Base-by-base conservation (phyloP, 2,329 filamentous ascomycete species). In the Pezicula neosporulosa region DNA sequence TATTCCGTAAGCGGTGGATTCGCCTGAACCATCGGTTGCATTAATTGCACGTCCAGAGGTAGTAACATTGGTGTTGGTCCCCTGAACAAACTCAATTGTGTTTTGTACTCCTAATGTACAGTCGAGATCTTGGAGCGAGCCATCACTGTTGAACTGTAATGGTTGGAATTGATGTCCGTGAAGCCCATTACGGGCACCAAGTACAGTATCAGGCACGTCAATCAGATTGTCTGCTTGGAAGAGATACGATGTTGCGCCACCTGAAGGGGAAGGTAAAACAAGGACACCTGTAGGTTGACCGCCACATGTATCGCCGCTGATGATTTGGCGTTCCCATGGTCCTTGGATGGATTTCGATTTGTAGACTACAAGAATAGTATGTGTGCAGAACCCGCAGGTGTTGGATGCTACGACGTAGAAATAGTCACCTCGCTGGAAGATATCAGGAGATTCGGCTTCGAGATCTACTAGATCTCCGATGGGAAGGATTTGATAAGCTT, bases 371-470 rank as follows among this genome's bases (percentile, higher is more conserved):
- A 62, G 44, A 6, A 60, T 16, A 3, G 60, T 62, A 7, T 56
- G 57, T 7, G 54, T 56, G 35, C 60, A 62, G 49, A 59, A 63
- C 9, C 58, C 60, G 36, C 60, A 63, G 2, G 59, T 63, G 35
- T 63, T 60, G 2, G 58, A 61, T 3, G 59, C 56, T 2, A 53
- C 56, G 9, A 62, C 46, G 27, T 62, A 63, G 39, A 55, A 63
- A 27, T 57, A 63, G 15, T 58, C 59, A 15, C 53, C 53, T 9
- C 57, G 37, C 9, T 58, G 51, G 36, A 59, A 63, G n/a, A 63
- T 56, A 21, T 61, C 58, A 24, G 58, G 60, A 4, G 50, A 55
- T 47, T 62, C 61, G 4, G 56, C 54, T 43, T 61, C 48, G 12
- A 48, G 51, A 19, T 63, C 58, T 6, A 63, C 55, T 2, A 61